These are phyloP conservation scores for Didymella lethalis DNA, from an alignment of 2,329 filamentous ascomycete genomes.

Conservation along the genomic window DNA sequence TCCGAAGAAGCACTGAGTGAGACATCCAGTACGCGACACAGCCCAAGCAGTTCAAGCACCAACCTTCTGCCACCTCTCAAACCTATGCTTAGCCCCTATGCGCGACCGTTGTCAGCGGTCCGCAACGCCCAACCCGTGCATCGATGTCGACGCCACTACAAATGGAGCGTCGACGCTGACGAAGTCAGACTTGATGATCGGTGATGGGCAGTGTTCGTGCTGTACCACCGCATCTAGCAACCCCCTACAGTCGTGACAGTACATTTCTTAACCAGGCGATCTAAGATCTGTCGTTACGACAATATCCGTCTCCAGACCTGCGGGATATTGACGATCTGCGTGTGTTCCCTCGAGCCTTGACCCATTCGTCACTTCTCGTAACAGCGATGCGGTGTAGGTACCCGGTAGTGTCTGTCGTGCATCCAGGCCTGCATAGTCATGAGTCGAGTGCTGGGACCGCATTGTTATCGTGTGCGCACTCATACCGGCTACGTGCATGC, in stretches of 20 bases:
- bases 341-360: constrained; percentile 8
- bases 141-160: neutral
- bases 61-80: neutral
- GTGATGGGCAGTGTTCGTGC: constrained; percentile 1
- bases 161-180: neutral
- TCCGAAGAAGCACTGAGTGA: neutral
- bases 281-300: constrained; percentile 16
- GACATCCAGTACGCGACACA: neutral
- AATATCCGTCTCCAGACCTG: constrained; percentile 12
- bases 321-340: constrained; percentile 9
- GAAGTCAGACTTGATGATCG: neutral
- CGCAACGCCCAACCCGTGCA: neutral
- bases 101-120: constrained; percentile 9
- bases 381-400: neutral
- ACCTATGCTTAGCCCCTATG: neutral
- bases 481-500: constrained; percentile 10
- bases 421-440: constrained; percentile 3
- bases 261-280: neutral
- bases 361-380: neutral
- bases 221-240: constrained; percentile 4
- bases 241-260: neutral
- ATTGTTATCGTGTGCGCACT: constrained; percentile 12
- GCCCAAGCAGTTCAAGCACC: neutral
- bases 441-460: constrained; percentile 2
- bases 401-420: constrained; percentile 1